phyloP scores from a whole-genome alignment of 129 eudicot species.

The Chrysanthemum seticuspe region DNA sequence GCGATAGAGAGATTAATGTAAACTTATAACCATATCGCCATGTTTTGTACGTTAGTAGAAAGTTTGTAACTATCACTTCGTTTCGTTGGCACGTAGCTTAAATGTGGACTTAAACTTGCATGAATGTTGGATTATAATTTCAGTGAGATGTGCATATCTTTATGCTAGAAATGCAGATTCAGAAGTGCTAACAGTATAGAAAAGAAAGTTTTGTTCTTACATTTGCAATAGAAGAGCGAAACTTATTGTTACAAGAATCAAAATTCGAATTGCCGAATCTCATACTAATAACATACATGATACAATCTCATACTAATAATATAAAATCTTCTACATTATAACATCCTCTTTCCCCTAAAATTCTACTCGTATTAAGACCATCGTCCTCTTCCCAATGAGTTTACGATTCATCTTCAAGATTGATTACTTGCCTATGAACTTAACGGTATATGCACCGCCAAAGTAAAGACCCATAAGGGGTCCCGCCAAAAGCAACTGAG shows the following conservation, averaged over 20 bases:
- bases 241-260: conserved; percentile 1
- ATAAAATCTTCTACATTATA: conserved; percentile 12
- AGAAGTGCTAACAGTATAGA: too few species aligned
- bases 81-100: not conserved
- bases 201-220: too few species aligned
- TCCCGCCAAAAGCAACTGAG: conserved; percentile 90
- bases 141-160: not conserved
- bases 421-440: conserved; percentile 63
- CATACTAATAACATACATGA: too few species aligned
- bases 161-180: too few species aligned
- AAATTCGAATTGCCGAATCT: not conserved
- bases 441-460: conserved; percentile 89
- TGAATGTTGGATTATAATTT: not conserved
- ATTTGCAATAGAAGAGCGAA: too few species aligned
- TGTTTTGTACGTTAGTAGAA: not conserved
- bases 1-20: conserved; percentile 15
- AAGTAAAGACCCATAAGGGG: conserved; percentile 95
- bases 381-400: not conserved
- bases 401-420: not conserved
- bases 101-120: not conserved
- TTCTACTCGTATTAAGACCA: not conserved
- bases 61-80: not conserved
- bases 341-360: not conserved
- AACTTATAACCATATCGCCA: not conserved
- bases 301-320: not conserved